Conservation (phyloP, 306 rosid genomes). For the Styphnolobium japonicum region DNA sequence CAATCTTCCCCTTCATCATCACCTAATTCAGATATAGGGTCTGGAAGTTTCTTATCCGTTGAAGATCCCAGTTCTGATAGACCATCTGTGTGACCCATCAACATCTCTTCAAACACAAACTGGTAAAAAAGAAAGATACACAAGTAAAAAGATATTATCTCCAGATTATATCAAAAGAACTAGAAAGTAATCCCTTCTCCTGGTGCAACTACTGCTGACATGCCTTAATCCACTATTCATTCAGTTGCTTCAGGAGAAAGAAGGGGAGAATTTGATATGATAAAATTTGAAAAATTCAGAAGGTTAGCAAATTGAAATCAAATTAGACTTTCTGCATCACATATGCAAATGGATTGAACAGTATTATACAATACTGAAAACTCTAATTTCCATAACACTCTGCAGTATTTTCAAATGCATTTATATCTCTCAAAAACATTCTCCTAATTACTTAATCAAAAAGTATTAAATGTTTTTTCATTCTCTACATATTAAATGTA, state of each 20-base stretch:
- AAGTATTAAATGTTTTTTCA: too few relatives aligned
- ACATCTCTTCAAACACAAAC: constrained; percentile 56
- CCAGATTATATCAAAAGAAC: neutral
- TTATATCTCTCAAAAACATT: neutral
- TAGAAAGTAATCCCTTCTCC: neutral
- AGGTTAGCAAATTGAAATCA: constrained; percentile 4
- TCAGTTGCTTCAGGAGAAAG: neutral
- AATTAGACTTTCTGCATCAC: neutral
- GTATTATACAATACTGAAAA: neutral
- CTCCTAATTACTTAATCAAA: too few relatives aligned
- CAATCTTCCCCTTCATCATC: constrained; percentile 48
- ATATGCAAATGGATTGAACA: neutral
- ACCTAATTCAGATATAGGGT: constrained; percentile 46
- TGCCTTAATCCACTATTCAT: neutral
- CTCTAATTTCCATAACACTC: neutral
- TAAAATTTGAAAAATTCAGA: neutral
- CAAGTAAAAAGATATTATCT: constrained; percentile 4
- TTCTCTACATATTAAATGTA: too few relatives aligned
- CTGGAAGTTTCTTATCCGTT: constrained; percentile 49
- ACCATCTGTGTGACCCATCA: constrained; percentile 61
- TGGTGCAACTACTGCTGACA: neutral
- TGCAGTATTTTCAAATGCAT: constrained; percentile 4
- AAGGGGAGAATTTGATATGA: neutral
- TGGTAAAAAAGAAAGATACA: constrained; percentile 26
- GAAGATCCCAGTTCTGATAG: constrained; percentile 53